Base-by-base conservation (phyloP, 2,329 filamentous ascomycete species). In the Didymellaceae sp. region DNA sequence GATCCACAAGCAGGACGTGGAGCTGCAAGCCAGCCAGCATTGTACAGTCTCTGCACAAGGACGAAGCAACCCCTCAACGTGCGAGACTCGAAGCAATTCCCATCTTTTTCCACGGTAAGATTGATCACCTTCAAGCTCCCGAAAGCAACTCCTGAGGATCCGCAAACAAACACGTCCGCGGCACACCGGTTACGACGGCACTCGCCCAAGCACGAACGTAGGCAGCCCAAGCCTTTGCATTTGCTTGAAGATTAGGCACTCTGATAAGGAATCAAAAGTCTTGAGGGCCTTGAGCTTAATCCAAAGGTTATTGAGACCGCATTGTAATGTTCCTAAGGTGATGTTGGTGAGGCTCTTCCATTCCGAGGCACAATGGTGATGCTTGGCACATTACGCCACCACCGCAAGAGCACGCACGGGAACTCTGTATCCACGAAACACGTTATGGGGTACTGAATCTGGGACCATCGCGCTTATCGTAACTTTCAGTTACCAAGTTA, bases 181-280 rank as follows among this genome's bases (percentile, higher is more conserved):
- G 25, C 40, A 44, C 21, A 40, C 33, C 46, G 40, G 47, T 28
- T 34, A 44, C 20, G 28, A 44, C 46, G 46, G 46, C 46, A 50
- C 39, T 44, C 39, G 8, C 33, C 46, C 46, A 43, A 44, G 46
- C 39, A 39, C 8, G 11, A 32, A 20, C 20, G 20, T 28, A 26
- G n/a, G 22, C 33, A 21, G 10, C 40, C 40, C 40, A 45, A 50
- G 47, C 47, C 47, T 50, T 45, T 22, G 22, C 40, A 26, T 40
- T 50, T 50, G 47, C 47, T 45, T 50, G 40, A 50, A 9, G n/a
- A 34, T 16, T 40, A 45, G 47, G 34, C 34, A 34, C n/a, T 40
- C 6, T 10, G 13, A 39, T 34, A 50, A 50, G 47, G 35, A 22
- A 24, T 30, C 2, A n/a, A 18, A 5, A 9, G 41, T 50, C 40